phyloP scores from a whole-genome alignment of 495 filamentous ascomycete genomes.

The Xylaria bambusicola region DNA sequence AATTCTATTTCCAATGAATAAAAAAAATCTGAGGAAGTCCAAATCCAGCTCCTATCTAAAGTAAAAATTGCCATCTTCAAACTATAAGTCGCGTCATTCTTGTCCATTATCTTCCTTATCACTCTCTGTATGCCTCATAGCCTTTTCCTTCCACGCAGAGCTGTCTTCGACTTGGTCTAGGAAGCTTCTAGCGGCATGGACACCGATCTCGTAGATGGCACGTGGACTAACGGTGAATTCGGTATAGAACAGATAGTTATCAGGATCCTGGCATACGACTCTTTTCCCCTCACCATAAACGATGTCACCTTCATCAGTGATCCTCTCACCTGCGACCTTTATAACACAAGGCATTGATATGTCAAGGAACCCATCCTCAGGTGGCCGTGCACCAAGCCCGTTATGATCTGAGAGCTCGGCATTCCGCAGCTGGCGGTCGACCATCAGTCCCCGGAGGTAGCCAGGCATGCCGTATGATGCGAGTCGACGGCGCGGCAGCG shows the following conservation, averaged over 20 bases:
- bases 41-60: no score
- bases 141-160: slow-evolving; percentile 13
- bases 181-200: slow-evolving; percentile 29
- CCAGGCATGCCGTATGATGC: slow-evolving; percentile 29
- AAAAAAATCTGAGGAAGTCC: no score
- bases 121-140: not conserved
- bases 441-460: slow-evolving; percentile 34
- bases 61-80: no score
- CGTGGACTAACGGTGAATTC: slow-evolving; percentile 34
- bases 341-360: slow-evolving; percentile 32
- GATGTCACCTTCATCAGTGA: not conserved
- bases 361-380: slow-evolving; percentile 27
- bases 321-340: not conserved
- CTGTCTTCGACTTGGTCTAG: slow-evolving; percentile 22
- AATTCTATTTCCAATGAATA: no score
- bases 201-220: slow-evolving; percentile 36
- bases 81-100: no score
- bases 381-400: slow-evolving; percentile 27
- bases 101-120: no score
- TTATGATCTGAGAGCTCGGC: slow-evolving; percentile 33
- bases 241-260: slow-evolving; percentile 39
- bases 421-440: slow-evolving; percentile 36
- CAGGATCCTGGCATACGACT: slow-evolving; percentile 29
- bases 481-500: slow-evolving; percentile 30
- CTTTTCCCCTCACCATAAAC: not conserved